phyloP scores from a whole-genome alignment of 2,329 filamentous ascomycete species.

The Sporothrix pseudoabietina region DNA sequence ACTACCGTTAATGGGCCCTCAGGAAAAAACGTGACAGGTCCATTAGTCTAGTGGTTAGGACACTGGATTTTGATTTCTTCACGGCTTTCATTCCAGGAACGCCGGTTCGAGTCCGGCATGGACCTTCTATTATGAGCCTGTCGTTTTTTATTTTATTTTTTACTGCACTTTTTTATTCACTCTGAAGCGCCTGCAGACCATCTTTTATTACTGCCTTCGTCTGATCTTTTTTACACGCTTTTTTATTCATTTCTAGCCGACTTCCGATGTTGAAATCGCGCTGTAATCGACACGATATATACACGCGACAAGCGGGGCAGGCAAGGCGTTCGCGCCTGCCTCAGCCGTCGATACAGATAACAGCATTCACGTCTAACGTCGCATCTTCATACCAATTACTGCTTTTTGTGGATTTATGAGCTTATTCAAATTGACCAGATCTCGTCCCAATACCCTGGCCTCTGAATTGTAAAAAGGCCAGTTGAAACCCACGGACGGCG shows the following conservation, averaged over 20 bases:
- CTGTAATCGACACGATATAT: not conserved
- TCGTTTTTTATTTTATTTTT: not conserved
- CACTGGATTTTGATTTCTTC: constrained; percentile 20
- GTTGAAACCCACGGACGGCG: not conserved
- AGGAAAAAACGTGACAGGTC: constrained; percentile 15
- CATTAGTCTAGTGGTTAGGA: constrained; percentile 26
- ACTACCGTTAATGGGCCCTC: not conserved
- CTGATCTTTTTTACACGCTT: not conserved
- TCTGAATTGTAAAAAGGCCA: not conserved
- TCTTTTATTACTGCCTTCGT: not conserved
- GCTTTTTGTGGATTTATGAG: not conserved
- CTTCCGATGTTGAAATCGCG: not conserved
- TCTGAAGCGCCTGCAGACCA: not conserved
- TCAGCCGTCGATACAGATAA: not conserved
- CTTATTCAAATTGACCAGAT: not conserved
- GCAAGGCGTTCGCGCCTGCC: not conserved
- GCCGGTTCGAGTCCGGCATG: constrained; percentile 25
- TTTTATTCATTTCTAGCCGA: not conserved
- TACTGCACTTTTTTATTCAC: not conserved
- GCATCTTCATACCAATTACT: not conserved
- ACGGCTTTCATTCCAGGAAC: constrained; percentile 21
- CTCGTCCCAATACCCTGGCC: not conserved
- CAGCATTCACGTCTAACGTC: not conserved
- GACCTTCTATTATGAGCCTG: constrained; percentile 5
- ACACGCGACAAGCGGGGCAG: too few relatives aligned